Evolutionary conservation across 805 yeast genomes (phyloP).

Genomic region (Ogataea naganishii): DNA sequence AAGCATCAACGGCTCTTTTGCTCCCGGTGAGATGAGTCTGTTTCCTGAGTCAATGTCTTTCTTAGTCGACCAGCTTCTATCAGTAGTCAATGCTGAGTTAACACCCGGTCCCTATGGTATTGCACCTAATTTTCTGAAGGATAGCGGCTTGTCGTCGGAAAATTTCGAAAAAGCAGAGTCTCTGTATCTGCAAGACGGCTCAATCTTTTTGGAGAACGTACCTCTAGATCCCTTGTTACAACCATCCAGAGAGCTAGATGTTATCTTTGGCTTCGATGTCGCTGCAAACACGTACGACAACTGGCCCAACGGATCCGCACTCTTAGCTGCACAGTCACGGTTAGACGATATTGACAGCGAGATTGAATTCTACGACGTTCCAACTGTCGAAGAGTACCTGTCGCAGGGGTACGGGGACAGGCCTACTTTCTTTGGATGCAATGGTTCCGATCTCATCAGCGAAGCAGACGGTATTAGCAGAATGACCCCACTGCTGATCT

Average conservation of each 20-base stretch:
- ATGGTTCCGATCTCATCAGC: constrained; percentile 43
- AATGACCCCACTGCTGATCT: constrained; percentile 63
- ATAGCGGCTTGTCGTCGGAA: too few species aligned
- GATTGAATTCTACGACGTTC: constrained; percentile 64
- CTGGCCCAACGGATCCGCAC: constrained; percentile 62
- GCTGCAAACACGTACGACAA: constrained; percentile 47
- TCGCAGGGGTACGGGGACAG: constrained; percentile 46
- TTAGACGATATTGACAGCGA: constrained; percentile 37
- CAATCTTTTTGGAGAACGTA: constrained; percentile 55
- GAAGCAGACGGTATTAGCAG: constrained; percentile 21
- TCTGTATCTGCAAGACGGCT: constrained; percentile 55
- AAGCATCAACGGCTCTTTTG: too few species aligned
- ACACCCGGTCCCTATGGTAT: too few species aligned
- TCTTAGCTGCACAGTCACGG: constrained; percentile 43
- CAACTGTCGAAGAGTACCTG: constrained; percentile 51
- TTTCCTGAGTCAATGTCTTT: too few species aligned
- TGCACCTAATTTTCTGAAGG: too few species aligned
- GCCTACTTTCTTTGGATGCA: constrained; percentile 80
- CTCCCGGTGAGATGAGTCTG: too few species aligned
- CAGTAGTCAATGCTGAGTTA: too few species aligned
- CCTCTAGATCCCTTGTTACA: constrained; percentile 60
- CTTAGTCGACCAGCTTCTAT: too few species aligned
- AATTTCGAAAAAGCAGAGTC: too few species aligned
- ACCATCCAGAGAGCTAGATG: constrained; percentile 48
- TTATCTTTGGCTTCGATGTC: constrained; percentile 56